Base-by-base conservation (phyloP, 202 grass and related monocot genomes). In the Brachypodium distachyon region DNA sequence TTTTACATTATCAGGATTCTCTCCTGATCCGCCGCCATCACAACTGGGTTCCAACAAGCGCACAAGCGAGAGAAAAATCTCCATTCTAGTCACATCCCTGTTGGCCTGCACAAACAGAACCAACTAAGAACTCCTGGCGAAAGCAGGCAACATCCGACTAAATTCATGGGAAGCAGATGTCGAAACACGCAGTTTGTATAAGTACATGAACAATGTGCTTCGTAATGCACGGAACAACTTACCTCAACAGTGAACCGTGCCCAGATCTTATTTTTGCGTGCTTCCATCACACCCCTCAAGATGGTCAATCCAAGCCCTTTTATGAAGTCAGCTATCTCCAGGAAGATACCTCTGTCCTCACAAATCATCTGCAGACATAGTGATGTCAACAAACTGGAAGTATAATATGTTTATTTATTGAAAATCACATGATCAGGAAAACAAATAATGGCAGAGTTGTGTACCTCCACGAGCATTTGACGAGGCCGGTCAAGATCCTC, bases 321-420 rank as follows among this genome's bases (percentile, higher is more conserved):
- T 22, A 97, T 91, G 60, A 94, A 93, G 70, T 97, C 94, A 49
- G 94, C 94, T 84, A 97, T 97, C 83, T 94, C 94, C 82, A 97
- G 75, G 77, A 97, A 97, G 78, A 92, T 86, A 61, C 94, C 94
- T 61, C 82, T 88, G 66, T 97, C 91, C 78, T 97, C 89, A 66
- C 94, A 97, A 68, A 97, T 89, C 88, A 97, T 97, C 94, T 97
- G 59, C 23, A 82, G 53, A 51, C 17, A 44, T 54, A 89, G 19
- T 23, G 25, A 46, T 54, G 12, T 77, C 80, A 85, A 59, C 52
- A 81, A 78, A 84, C 33, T 34, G 58, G 61, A 72, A 68, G 43
- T 56, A 75, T 32, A 64, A 44, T 21, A 61, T 47, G 32, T 68
- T 19, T 29, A 46, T 68, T 19, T 29, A 46, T 9, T 12, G 34